Conservation (phyloP, 208 protist species). For the Trypanosoma scelopori region DNA sequence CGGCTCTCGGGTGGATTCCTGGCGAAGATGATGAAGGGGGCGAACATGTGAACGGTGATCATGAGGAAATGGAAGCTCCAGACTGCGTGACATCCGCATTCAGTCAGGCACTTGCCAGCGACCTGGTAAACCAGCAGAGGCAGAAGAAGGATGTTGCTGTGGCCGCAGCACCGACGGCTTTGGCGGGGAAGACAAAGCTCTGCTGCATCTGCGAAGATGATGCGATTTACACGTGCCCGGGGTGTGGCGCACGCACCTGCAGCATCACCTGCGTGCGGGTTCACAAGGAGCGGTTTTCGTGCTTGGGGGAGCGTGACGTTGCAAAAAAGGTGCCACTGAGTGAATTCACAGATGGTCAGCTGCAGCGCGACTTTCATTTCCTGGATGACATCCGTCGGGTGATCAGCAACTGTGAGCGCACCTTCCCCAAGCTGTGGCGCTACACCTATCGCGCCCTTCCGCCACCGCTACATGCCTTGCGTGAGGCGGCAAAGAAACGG, state of each 20-base stretch:
- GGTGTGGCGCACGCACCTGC: conserved; percentile 70
- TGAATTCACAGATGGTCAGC: conserved; percentile 70
- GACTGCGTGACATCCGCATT: conserved; percentile 25
- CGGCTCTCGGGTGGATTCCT: conserved; percentile 19
- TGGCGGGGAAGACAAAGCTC: background rate
- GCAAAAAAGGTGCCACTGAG: conserved; percentile 54
- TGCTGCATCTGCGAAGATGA: conserved; percentile 72
- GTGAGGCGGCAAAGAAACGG: conserved; percentile 69
- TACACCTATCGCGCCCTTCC: conserved; percentile 73
- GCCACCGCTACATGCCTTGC: conserved; percentile 69
- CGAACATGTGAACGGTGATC: background rate
- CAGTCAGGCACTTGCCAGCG: conserved; percentile 34
- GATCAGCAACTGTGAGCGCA: conserved; percentile 67
- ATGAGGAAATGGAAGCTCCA: conserved; percentile 10
- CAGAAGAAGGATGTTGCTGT: background rate
- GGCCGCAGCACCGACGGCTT: background rate
- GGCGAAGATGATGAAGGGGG: conserved; percentile 4
- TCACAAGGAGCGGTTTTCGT: conserved; percentile 69
- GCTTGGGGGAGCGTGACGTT: conserved; percentile 59
- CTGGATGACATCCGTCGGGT: conserved; percentile 72
- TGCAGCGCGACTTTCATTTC: conserved; percentile 83
- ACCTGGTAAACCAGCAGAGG: conserved; percentile 24
- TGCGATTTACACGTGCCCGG: conserved; percentile 76
- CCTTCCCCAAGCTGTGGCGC: conserved; percentile 47
- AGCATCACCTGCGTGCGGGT: conserved; percentile 75